Evolutionary conservation across 441 rosid genomes (phyloP).

Genomic region (Kokia cookei): DNA sequence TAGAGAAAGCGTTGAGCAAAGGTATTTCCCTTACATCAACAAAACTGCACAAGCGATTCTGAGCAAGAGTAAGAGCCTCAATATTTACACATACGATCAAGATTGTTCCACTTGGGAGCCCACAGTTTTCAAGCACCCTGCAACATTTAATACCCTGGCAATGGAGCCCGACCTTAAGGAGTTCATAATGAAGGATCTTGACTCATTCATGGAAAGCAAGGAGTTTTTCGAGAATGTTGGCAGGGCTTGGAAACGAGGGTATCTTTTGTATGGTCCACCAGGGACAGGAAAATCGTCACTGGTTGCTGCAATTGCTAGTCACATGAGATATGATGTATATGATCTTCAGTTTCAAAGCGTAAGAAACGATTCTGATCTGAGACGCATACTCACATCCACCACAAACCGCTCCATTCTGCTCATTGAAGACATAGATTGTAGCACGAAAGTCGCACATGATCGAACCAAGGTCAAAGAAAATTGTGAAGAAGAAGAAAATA

Average conservation of each 20-base stretch:
- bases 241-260: slow-evolving; percentile 43
- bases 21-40: slow-evolving; percentile 23
- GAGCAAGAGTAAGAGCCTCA: slow-evolving; percentile 10
- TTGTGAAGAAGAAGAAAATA: neutral
- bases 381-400: slow-evolving; percentile 28
- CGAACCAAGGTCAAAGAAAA: neutral
- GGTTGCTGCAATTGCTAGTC: slow-evolving; percentile 39
- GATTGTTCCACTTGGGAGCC: slow-evolving; percentile 20
- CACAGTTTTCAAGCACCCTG: slow-evolving; percentile 28
- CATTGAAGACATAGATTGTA: slow-evolving; percentile 42
- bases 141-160: slow-evolving; percentile 31
- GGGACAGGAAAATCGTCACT: slow-evolving; percentile 39
- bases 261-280: slow-evolving; percentile 36
- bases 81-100: slow-evolving; percentile 27
- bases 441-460: neutral
- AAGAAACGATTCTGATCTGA: slow-evolving; percentile 22
- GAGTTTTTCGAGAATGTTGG: slow-evolving; percentile 30
- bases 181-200: slow-evolving; percentile 22
- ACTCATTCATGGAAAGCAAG: slow-evolving; percentile 18
- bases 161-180: slow-evolving; percentile 25
- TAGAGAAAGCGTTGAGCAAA: slow-evolving; percentile 8
- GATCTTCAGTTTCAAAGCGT: slow-evolving; percentile 38
- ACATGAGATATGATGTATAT: slow-evolving; percentile 29
- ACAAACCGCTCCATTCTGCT: slow-evolving; percentile 29
- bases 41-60: slow-evolving; percentile 10